Evolutionary conservation across 1,284 basidiomycete genomes (phyloP).

Genomic region (Cryptococcus wingfieldii): DNA sequence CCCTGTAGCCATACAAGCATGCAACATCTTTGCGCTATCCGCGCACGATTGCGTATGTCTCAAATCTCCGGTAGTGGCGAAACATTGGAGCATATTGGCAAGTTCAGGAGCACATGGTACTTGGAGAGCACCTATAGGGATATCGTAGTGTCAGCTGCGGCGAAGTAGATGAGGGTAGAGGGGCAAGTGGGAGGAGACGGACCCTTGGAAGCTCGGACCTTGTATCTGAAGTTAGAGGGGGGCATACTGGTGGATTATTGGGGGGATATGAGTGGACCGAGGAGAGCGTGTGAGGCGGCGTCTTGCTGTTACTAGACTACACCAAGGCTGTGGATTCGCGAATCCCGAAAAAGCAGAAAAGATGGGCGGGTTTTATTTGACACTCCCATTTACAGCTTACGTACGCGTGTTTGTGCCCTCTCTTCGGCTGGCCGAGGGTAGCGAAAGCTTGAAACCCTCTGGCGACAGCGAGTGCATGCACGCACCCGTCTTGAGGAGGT

Average conservation of each 20-base stretch:
- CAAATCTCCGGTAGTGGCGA: conserved; percentile 76
- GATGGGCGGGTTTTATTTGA: background rate
- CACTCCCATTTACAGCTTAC: background rate
- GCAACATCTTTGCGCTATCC: conserved; percentile 62
- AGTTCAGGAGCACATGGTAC: conserved; percentile 72
- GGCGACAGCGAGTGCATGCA: no score
- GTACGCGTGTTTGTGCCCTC: no score
- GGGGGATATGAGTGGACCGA: background rate
- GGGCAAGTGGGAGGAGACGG: background rate
- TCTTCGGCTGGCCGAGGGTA: no score
- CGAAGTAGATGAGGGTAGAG: background rate
- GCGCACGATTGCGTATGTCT: conserved; percentile 62
- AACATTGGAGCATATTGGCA: conserved; percentile 79
- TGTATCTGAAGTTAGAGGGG: conserved; percentile 16
- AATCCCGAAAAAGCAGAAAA: background rate
- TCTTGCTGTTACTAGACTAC: background rate
- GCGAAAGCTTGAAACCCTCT: no score
- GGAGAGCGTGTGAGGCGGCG: background rate
- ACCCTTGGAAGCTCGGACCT: conserved; percentile 25
- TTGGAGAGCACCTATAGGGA: conserved; percentile 52
- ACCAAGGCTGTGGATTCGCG: background rate
- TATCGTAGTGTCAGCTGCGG: background rate
- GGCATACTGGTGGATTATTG: background rate
- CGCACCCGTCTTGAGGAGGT: no score
- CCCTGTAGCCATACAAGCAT: conserved; percentile 67